These are phyloP conservation scores for Mollisia scopiformis DNA, from an alignment of 2,329 filamentous ascomycete genomes.

Conservation along the genomic window DNA sequence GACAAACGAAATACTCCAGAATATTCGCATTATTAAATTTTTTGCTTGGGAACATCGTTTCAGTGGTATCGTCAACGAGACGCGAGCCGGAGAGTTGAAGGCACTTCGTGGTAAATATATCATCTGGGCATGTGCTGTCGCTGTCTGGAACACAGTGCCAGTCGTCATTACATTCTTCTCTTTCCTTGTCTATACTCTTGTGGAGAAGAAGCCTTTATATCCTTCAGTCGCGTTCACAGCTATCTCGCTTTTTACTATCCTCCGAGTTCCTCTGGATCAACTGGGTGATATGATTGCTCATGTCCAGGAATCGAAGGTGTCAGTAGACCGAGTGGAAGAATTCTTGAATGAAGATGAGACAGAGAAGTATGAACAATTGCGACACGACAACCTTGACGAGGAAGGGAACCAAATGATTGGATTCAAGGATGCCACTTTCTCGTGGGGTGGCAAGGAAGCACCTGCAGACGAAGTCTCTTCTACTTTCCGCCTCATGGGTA, in stretches of 20 bases:
- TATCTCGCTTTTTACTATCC: constrained; percentile 91
- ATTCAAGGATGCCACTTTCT: constrained; percentile 81
- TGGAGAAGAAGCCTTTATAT: constrained; percentile 87
- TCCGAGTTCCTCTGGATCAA: constrained; percentile 92
- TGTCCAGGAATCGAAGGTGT: constrained; percentile 96
- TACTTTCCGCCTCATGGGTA: constrained; percentile 80
- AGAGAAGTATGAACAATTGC: constrained; percentile 88
- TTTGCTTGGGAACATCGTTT: constrained; percentile 98
- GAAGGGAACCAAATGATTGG: constrained; percentile 77
- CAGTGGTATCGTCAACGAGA: constrained; percentile 83
- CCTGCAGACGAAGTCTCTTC: constrained; percentile 65
- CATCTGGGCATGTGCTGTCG: constrained; percentile 88
- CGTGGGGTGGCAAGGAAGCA: constrained; percentile 79
- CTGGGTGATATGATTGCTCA: constrained; percentile 98
- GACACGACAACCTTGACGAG: constrained; percentile 68
- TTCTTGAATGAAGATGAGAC: constrained; percentile 94
- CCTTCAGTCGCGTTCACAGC: constrained; percentile 96
- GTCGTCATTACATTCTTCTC: constrained; percentile 96
- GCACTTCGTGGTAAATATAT: constrained; percentile 83
- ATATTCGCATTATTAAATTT: constrained; percentile 98
- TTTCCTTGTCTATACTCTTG: constrained; percentile 88
- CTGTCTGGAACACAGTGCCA: constrained; percentile 95
- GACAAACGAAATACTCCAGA: constrained; percentile 95
- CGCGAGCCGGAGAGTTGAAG: constrained; percentile 76
- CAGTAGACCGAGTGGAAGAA: constrained; percentile 93